phyloP scores from a whole-genome alignment of 1,284 basidiomycete genomes.

The Gymnopus androsaceus region DNA sequence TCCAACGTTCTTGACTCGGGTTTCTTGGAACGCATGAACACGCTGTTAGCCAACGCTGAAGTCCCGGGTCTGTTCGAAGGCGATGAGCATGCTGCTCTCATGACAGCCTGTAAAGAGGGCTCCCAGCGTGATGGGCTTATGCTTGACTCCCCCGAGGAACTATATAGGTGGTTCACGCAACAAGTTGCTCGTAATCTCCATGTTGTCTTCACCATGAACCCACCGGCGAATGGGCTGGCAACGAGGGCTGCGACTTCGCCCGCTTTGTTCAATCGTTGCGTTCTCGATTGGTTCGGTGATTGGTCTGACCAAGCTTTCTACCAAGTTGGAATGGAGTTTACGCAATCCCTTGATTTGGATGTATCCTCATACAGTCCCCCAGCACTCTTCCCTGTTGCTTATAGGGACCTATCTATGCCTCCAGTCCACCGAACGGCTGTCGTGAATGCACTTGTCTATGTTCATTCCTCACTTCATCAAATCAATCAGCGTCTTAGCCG shows the following conservation, averaged over 20 bases:
- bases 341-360: constrained; percentile 88
- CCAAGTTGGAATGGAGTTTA: constrained; percentile 96
- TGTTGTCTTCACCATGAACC: constrained; percentile 99
- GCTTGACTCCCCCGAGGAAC: constrained; percentile 96
- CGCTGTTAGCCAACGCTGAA: constrained; percentile 97
- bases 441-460: constrained; percentile 91
- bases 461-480: constrained; percentile 89
- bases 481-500: constrained; percentile 90
- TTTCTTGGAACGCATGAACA: constrained; percentile 99
- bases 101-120: constrained; percentile 99
- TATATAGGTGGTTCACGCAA: constrained; percentile 96
- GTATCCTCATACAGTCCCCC: constrained; percentile 79
- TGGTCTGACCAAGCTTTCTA: constrained; percentile 98
- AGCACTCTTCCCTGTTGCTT: constrained; percentile 83
- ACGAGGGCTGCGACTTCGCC: constrained; percentile 97
- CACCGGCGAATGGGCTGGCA: constrained; percentile 92
- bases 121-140: constrained; percentile 97
- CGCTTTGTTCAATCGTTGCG: constrained; percentile 96
- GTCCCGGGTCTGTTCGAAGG: constrained; percentile 98
- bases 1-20: constrained; percentile 98
- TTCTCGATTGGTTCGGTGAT: constrained; percentile 97
- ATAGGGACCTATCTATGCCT: constrained; percentile 79
- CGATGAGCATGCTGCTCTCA: constrained; percentile 93
- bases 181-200: constrained; percentile 97
- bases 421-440: constrained; percentile 87